Evolutionary conservation across 306 rosid species (phyloP).

Genomic region (Morella rubra): DNA sequence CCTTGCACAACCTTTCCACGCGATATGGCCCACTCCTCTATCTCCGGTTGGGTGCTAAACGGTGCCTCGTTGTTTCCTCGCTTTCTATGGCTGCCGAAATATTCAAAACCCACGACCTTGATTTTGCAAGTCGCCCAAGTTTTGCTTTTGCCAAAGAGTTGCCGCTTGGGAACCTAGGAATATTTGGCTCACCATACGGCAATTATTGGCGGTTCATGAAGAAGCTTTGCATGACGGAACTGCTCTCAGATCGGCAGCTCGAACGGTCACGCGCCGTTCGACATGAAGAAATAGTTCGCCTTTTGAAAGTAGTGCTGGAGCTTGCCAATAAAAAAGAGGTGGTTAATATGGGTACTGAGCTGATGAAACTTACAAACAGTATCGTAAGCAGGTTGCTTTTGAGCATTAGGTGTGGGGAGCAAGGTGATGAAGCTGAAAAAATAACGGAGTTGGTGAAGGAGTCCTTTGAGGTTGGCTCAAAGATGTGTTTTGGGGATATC

Average conservation of each 20-base stretch:
- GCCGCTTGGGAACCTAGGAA: constrained; percentile 34
- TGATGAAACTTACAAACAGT: constrained; percentile 51
- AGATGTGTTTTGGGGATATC: constrained; percentile 53
- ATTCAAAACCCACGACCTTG: constrained; percentile 45
- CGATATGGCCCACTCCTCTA: constrained; percentile 43
- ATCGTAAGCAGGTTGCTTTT: constrained; percentile 47
- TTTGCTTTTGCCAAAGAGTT: constrained; percentile 46
- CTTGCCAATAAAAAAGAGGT: constrained; percentile 5
- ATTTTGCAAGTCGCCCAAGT: constrained; percentile 38
- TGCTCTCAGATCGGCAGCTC: constrained; percentile 27
- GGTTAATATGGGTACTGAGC: constrained; percentile 41
- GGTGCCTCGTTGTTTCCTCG: constrained; percentile 27
- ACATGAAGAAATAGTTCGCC: background rate
- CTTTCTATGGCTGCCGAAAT: constrained; percentile 37
- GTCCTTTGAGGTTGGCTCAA: constrained; percentile 39
- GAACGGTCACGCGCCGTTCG: background rate
- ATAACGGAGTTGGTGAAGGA: constrained; percentile 43
- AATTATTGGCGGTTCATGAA: constrained; percentile 56
- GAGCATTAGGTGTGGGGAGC: constrained; percentile 47
- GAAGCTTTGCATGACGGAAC: constrained; percentile 40
- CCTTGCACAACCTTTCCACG: constrained; percentile 37
- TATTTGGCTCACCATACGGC: constrained; percentile 45
- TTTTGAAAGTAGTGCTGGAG: constrained; percentile 26
- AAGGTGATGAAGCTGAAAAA: constrained; percentile 38
- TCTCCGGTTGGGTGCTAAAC: constrained; percentile 31